A percentile compares a stretch with the other conserved stretches of the same genome.
These are phyloP conservation scores for Dovyalis caffra DNA, from an alignment of 345 rosid species.

Conservation along the genomic window DNA sequence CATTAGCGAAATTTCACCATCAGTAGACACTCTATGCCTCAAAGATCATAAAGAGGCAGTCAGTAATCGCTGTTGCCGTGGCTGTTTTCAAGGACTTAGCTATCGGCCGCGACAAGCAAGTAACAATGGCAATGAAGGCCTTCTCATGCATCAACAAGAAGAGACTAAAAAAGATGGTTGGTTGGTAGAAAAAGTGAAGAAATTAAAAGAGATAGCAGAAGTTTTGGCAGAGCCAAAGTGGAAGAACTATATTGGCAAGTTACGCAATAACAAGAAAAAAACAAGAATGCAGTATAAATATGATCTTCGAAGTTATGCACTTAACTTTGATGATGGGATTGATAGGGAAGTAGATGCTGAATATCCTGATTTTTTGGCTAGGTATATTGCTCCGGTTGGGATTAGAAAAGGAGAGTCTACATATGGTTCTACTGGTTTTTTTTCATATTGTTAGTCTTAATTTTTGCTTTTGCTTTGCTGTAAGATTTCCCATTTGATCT, in stretches of 20 bases:
- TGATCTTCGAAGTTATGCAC: no score
- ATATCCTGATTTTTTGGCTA: conserved; percentile 32
- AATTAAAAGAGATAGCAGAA: conserved; percentile 44
- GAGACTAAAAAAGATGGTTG: conserved; percentile 29
- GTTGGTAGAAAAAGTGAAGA: conserved; percentile 37
- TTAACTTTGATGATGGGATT: no score
- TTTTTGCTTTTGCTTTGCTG: no score
- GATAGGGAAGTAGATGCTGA: conserved; percentile 11
- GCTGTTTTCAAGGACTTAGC: conserved; percentile 34
- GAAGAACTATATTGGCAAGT: conserved; percentile 69
- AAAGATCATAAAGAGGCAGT: no score
- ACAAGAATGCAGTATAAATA: no score
- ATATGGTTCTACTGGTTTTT: no score
- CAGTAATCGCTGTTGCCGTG: conserved; percentile 31
- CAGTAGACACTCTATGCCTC: no score
- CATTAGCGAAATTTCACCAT: no score
- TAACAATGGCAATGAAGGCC: conserved; percentile 9
- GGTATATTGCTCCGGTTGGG: conserved; percentile 36
- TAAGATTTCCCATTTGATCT: no score
- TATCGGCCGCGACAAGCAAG: conserved; percentile 21
- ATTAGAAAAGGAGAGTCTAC: conserved; percentile 1
- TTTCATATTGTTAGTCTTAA: no score
- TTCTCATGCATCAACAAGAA: conserved; percentile 2
- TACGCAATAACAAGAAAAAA: no score
- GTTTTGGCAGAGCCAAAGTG: conserved; percentile 53